Percentiles rank a stretch among this genome's conserved stretches.
These are phyloP conservation scores for Fraxinus floribunda DNA, from an alignment of 305 asterid genomes.

Conservation along the genomic window DNA sequence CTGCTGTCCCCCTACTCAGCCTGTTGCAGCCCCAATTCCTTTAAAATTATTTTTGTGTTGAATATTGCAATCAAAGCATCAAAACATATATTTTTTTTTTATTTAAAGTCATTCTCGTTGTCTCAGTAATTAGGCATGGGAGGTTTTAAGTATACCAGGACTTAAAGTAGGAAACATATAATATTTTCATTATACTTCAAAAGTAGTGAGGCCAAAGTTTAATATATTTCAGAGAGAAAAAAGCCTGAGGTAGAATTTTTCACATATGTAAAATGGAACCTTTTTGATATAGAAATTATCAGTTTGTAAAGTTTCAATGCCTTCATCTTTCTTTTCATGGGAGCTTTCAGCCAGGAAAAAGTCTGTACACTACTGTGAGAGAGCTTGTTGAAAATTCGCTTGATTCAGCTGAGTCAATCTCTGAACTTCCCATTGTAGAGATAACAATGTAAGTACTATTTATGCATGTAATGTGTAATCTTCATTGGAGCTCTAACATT, in stretches of 20 bases:
- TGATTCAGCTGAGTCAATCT: constrained; percentile 88
- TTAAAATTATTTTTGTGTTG: not conserved
- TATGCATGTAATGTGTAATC: not conserved
- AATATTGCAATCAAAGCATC: not conserved
- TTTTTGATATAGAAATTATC: not conserved
- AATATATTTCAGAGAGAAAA: not conserved
- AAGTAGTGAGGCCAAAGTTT: not conserved
- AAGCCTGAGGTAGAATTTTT: not conserved
- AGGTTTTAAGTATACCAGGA: not conserved
- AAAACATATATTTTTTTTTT: not conserved
- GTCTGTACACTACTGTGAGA: constrained; percentile 81
- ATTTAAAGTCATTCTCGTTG: not conserved
- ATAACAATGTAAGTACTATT: constrained; percentile 62
- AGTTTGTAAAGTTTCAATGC: not conserved
- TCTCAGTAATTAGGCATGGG: not conserved
- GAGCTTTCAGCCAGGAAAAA: constrained; percentile 72
- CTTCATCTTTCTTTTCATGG: constrained; percentile 9
- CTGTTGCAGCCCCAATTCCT: not conserved
- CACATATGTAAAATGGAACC: not conserved
- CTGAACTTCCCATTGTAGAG: constrained; percentile 76
- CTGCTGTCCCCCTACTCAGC: not conserved
- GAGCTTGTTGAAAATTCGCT: constrained; percentile 96
- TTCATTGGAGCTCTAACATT: too few relatives aligned
- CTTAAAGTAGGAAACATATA: not conserved
- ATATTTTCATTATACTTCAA: not conserved